Percentiles rank a stretch among this genome's conserved stretches.
phyloP scores from a whole-genome alignment of 768 basidiomycete genomes.

The Trametes elegans region DNA sequence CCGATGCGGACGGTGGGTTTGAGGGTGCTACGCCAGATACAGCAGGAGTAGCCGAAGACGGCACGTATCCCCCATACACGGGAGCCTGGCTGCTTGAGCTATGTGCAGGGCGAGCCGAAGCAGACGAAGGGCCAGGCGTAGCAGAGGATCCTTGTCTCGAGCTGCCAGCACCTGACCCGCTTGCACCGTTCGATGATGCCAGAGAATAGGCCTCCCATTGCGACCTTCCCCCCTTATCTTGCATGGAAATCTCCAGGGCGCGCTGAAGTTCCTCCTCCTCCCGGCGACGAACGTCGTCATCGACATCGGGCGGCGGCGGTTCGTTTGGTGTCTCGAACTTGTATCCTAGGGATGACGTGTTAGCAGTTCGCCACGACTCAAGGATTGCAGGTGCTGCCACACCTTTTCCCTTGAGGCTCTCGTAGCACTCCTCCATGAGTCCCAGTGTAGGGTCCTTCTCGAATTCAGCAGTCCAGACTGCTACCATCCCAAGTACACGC shows the following conservation, averaged over 20 bases:
- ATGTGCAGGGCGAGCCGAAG: constrained; percentile 14
- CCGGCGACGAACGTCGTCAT: constrained; percentile 75
- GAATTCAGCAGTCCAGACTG: constrained; percentile 83
- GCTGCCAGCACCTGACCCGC: constrained; percentile 30
- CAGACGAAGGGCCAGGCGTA: constrained; percentile 4
- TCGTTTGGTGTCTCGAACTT: constrained; percentile 66
- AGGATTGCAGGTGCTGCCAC: not conserved
- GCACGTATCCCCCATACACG: constrained; percentile 55
- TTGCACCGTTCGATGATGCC: constrained; percentile 35
- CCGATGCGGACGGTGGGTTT: not conserved
- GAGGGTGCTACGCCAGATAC: constrained; percentile 39
- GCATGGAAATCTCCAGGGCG: constrained; percentile 89
- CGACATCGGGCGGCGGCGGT: constrained; percentile 63
- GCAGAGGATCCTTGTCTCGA: constrained; percentile 19
- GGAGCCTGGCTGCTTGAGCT: constrained; percentile 32
- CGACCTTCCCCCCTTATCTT: constrained; percentile 80
- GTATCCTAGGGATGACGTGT: constrained; percentile 49
- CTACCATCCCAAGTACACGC: constrained; percentile 68
- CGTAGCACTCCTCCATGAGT: constrained; percentile 89
- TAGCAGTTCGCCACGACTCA: not conserved
- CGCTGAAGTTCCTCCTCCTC: constrained; percentile 96
- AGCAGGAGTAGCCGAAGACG: constrained; percentile 43
- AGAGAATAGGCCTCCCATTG: constrained; percentile 50
- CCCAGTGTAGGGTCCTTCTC: constrained; percentile 77
- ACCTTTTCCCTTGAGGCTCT: constrained; percentile 82